These are phyloP conservation scores for Ceratobasidium sp. DNA, from an alignment of 1,284 basidiomycete genomes.

Conservation along the genomic window DNA sequence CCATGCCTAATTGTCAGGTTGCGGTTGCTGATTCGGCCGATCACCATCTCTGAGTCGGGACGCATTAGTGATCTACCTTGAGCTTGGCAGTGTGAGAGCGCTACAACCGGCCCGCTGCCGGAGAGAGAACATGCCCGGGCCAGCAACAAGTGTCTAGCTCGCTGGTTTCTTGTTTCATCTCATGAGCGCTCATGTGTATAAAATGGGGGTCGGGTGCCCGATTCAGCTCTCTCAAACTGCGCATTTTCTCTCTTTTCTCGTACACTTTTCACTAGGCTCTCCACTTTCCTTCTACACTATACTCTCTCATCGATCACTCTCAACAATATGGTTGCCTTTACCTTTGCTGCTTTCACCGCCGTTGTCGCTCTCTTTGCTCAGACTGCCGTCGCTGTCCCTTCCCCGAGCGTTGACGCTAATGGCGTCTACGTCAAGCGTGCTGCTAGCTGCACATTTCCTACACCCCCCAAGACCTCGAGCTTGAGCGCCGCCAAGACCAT, in stretches of 20 bases:
- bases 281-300: constrained; percentile 33
- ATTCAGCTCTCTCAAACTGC: constrained; percentile 21
- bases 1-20: not conserved
- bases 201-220: not conserved
- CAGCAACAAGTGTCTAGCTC: not conserved
- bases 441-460: constrained; percentile 55
- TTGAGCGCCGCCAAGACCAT: constrained; percentile 56
- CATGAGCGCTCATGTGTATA: constrained; percentile 4
- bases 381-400: constrained; percentile 30
- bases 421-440: constrained; percentile 38
- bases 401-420: constrained; percentile 29
- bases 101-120: constrained; percentile 27
- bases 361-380: constrained; percentile 22
- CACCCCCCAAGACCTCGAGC: constrained; percentile 56
- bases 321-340: constrained; percentile 35
- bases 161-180: constrained; percentile 14
- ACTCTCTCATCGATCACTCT: constrained; percentile 8
- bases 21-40: not conserved
- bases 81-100: constrained; percentile 18
- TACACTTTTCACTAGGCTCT: not conserved
- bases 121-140: not conserved
- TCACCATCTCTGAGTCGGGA: not conserved
- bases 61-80: not conserved
- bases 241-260: constrained; percentile 21
- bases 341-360: constrained; percentile 34